These are phyloP conservation scores for Gnaphalium uliginosum DNA, from an alignment of 129 eudicot species.

Conservation along the genomic window DNA sequence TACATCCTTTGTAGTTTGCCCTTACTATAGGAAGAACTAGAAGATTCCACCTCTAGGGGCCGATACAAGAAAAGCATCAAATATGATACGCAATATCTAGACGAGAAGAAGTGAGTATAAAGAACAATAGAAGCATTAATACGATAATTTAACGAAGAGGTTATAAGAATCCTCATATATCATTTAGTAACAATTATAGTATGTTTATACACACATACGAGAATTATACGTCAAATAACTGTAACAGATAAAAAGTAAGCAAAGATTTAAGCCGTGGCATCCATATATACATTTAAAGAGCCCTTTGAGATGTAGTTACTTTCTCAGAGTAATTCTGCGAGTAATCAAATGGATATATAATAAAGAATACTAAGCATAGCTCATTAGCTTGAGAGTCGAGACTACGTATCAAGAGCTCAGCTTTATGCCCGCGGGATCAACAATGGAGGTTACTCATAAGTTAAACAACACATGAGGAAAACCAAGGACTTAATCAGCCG, in stretches of 20 bases:
- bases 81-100: background rate
- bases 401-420: background rate
- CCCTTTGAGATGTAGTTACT: background rate
- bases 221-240: background rate
- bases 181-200: background rate
- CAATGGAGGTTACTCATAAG: background rate
- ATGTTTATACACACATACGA: background rate
- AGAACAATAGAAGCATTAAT: background rate
- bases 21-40: background rate
- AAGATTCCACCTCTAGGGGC: too few relatives aligned
- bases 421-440: too few relatives aligned
- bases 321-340: too few relatives aligned
- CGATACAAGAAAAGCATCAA: background rate
- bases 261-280: background rate
- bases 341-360: background rate
- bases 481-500: too few relatives aligned
- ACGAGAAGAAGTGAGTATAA: background rate
- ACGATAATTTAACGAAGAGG: background rate
- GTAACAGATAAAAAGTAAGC: background rate
- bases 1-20: background rate
- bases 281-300: conserved; percentile 3
- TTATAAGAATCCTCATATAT: background rate
- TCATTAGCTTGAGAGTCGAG: background rate
- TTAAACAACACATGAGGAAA: too few relatives aligned
- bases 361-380: background rate